phyloP scores from a whole-genome alignment of 768 basidiomycete genomes.

The Pleurotus tuoliensis region DNA sequence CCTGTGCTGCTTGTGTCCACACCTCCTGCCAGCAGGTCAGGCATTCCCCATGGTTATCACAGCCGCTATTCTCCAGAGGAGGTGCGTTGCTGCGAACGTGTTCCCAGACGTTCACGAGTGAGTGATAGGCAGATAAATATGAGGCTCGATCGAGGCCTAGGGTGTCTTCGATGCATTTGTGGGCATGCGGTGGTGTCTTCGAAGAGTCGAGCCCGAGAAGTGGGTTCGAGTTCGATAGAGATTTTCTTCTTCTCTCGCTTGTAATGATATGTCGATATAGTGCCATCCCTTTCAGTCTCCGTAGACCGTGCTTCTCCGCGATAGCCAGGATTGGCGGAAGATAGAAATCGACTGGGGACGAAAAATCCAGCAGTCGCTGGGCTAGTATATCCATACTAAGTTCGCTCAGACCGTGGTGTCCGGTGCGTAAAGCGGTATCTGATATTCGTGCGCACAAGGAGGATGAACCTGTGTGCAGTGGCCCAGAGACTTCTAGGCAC shows the following conservation, averaged over 20 bases:
- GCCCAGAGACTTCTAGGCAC: slow-evolving; percentile 24
- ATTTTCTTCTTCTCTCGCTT: background rate
- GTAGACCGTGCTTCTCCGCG: slow-evolving; percentile 36
- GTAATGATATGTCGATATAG: slow-evolving; percentile 46
- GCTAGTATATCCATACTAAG: slow-evolving; percentile 29
- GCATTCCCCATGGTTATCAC: slow-evolving; percentile 49
- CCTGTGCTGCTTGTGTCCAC: slow-evolving; percentile 48
- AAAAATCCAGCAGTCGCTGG: slow-evolving; percentile 39
- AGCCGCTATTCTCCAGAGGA: slow-evolving; percentile 34
- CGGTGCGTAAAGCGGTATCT: slow-evolving; percentile 46
- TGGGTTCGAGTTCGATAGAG: background rate
- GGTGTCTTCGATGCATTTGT: background rate
- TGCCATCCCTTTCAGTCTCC: slow-evolving; percentile 43
- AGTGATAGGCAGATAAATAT: slow-evolving; percentile 43
- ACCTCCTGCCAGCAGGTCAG: slow-evolving; percentile 43
- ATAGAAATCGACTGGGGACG: slow-evolving; percentile 46
- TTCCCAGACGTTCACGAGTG: slow-evolving; percentile 54
- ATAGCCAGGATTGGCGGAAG: slow-evolving; percentile 45
- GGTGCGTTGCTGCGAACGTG: slow-evolving; percentile 45
- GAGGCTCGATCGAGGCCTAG: background rate
- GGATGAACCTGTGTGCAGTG: slow-evolving; percentile 25
- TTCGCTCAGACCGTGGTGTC: slow-evolving; percentile 42
- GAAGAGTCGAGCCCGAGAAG: background rate
- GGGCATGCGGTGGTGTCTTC: background rate
- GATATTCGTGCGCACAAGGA: slow-evolving; percentile 43